phyloP scores from a whole-genome alignment of 2,329 filamentous ascomycete genomes.

The Apiospora arundinis region DNA sequence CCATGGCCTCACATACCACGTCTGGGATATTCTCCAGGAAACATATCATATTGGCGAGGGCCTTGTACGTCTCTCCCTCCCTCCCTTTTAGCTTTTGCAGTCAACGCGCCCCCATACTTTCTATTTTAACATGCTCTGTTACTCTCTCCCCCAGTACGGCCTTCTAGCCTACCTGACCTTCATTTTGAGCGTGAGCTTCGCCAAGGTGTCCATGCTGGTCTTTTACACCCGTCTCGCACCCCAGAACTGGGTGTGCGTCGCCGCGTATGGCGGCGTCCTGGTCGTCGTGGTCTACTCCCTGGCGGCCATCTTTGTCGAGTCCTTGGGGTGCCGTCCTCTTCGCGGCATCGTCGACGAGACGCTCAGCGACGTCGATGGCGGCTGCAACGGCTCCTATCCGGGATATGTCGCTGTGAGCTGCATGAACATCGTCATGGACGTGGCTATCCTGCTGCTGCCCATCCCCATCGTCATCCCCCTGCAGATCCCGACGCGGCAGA shows the following conservation, averaged over 20 bases:
- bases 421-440: conserved; percentile 29
- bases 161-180: conserved; percentile 29
- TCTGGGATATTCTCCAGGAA: conserved; percentile 31
- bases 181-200: conserved; percentile 31
- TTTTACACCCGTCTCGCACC: conserved; percentile 29
- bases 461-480: conserved; percentile 29
- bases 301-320: conserved; percentile 29
- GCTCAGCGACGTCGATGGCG: conserved; percentile 25
- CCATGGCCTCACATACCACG: conserved; percentile 31
- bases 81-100: background rate
- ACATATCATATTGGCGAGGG: conserved; percentile 31
- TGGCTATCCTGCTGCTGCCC: conserved; percentile 28
- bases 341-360: conserved; percentile 30
- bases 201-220: conserved; percentile 31
- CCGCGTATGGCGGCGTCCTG: conserved; percentile 25
- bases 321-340: conserved; percentile 28
- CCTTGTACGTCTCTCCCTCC: conserved; percentile 24
- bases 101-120: background rate
- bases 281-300: conserved; percentile 28
- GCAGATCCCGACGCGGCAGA: conserved; percentile 30
- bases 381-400: conserved; percentile 30
- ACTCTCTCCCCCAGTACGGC: conserved; percentile 24
- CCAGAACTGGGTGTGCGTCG: conserved; percentile 28
- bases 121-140: background rate
- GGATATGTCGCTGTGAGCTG: conserved; percentile 30